Evolutionary conservation across 257 asterid species (phyloP), one percentile per base, ranked within the genome.

Genomic region (Solanum phureja): DNA sequence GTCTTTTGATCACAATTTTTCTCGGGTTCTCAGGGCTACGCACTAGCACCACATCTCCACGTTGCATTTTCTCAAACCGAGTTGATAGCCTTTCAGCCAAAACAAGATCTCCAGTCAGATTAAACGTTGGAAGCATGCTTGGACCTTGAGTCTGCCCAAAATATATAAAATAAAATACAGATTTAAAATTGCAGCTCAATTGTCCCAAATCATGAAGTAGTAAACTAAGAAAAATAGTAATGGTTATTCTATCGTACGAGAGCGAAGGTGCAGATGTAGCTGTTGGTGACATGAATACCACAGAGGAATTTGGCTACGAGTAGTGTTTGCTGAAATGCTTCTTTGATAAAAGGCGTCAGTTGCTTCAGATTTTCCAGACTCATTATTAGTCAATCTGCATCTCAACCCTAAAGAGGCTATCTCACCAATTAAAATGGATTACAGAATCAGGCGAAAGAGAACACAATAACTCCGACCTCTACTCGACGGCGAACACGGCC

Each of bases 61-160:
- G 83, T 69, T 90, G 92, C 88, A 92, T 88, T 88, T 90, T 93
- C 74, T 95, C 96, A 24, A 88, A 90, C 34, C 92, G 95, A 83
- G 89, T 75, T 10, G 96, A 91, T 11, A 94, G 46, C 83, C 88
- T 93, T 86, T 96, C 99, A 0, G 93, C 89, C 90, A 95, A 87
- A 21, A 90, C 92, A n/a, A 93, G 12, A 87, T 87, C 89, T n/a
- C 95, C 94, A n/a, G 92, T 86, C 68, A 90, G 29, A 62, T 69
- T 90, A 88, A 96, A 77, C 9, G 97, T 90, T 33, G 99, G 99
- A 21, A 94, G 94, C 98, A 96, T 96, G 88, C 99, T 95, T 44
- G 96, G 96, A 21, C 99, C 99, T 35, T 83, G 58, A 37, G 91
- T 89, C 98, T 95, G 92, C 88, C 58, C 33, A 27, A 46, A 71